phyloP scores from a whole-genome alignment of 345 rosid genomes.

The Citrus cavaleriei region DNA sequence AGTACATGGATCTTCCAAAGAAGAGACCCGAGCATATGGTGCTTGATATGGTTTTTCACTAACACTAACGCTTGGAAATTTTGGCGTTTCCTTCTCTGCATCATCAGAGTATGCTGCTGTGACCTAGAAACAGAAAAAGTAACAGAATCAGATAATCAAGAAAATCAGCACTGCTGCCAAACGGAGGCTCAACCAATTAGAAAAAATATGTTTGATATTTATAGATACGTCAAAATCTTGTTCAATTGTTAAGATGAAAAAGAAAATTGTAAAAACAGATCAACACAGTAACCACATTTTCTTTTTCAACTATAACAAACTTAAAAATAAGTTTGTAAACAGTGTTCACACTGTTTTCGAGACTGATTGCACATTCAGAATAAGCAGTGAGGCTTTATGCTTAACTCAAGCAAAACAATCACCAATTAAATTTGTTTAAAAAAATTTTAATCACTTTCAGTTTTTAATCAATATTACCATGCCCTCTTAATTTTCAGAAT shows the following conservation, averaged over 20 bases:
- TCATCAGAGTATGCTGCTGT: slow-evolving; percentile 31
- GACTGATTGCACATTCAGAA: not conserved
- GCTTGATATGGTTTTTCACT: slow-evolving; percentile 59
- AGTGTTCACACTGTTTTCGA: not conserved
- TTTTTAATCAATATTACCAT: not conserved
- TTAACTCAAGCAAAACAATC: not conserved
- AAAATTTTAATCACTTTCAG: not conserved
- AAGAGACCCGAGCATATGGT: slow-evolving; percentile 76
- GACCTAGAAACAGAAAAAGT: slow-evolving; percentile 38
- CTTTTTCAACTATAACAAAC: not conserved
- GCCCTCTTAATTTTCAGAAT: not conserved
- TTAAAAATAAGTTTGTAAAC: too few species aligned
- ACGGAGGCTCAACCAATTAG: not conserved
- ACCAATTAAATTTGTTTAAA: not conserved
- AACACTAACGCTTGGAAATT: slow-evolving; percentile 29
- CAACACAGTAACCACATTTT: not conserved
- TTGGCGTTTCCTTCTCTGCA: slow-evolving; percentile 37
- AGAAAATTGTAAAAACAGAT: not conserved
- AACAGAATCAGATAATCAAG: slow-evolving; percentile 13
- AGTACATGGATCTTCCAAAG: slow-evolving; percentile 65
- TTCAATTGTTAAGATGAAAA: slow-evolving; percentile 6
- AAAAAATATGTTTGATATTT: not conserved
- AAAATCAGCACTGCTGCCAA: slow-evolving; percentile 6
- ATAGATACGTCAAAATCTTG: not conserved
- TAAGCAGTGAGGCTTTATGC: not conserved